Percentiles rank a stretch among this genome's conserved stretches.
Evolutionary conservation across 768 basidiomycete species (phyloP).

Genomic region (Atractiella rhizophila): DNA sequence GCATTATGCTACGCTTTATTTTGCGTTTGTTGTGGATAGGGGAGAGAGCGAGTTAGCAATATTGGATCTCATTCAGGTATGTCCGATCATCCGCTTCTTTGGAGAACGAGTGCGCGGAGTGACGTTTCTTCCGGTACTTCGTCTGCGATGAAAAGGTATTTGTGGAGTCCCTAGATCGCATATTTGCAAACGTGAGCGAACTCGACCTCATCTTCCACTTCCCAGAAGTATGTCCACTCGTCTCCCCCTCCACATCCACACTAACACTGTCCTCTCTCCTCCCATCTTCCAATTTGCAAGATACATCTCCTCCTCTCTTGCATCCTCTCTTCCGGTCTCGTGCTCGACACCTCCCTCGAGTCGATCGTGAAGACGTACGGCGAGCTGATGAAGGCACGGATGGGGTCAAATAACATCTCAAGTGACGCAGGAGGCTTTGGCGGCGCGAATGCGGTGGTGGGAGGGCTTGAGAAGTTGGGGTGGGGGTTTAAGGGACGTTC

Average conservation of each 20-base stretch:
- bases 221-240: slow-evolving; percentile 43
- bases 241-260: not conserved
- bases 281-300: slow-evolving; percentile 23
- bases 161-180: slow-evolving; percentile 80
- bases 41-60: slow-evolving; percentile 93
- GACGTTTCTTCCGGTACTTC: not conserved
- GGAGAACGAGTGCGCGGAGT: not conserved
- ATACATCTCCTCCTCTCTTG: slow-evolving; percentile 88
- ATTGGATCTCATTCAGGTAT: slow-evolving; percentile 80
- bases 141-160: slow-evolving; percentile 76
- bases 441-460: too few relatives aligned
- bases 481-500: too few relatives aligned
- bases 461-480: too few relatives aligned
- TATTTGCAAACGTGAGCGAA: slow-evolving; percentile 96
- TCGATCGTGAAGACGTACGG: too few relatives aligned
- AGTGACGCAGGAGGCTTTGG: too few relatives aligned
- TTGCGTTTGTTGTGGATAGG: slow-evolving; percentile 87
- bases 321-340: slow-evolving; percentile 85
- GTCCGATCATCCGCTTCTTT: slow-evolving; percentile 11
- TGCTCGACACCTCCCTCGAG: slow-evolving; percentile 95
- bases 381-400: too few relatives aligned
- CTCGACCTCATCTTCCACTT: slow-evolving; percentile 96
- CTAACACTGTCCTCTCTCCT: not conserved
- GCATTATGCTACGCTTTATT: slow-evolving; percentile 85
- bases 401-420: too few relatives aligned